A percentile compares a stretch with the other conserved stretches of the same genome.
phyloP scores from a whole-genome alignment of 2,329 filamentous ascomycete genomes.

The Hypoxylon sp. region DNA sequence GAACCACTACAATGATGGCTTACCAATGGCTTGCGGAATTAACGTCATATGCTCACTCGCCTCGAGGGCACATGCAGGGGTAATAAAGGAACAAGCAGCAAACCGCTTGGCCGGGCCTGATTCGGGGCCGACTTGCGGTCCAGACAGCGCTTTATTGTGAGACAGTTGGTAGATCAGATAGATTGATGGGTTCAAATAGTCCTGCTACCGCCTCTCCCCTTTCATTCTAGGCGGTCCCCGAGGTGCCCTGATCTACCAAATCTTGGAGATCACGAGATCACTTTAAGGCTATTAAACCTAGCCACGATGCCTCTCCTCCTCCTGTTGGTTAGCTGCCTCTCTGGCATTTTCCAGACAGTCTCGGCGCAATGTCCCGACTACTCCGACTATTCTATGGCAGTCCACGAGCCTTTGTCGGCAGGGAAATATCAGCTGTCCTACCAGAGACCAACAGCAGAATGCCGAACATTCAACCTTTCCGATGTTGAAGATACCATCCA shows the following conservation, averaged over 20 bases:
- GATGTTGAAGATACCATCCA: conserved; percentile 81
- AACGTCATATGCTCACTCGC: conserved; percentile 39
- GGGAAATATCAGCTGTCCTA: conserved; percentile 82
- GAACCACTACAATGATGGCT: conserved; percentile 24
- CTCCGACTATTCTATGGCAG: conserved; percentile 66
- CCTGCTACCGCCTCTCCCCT: conserved; percentile 28
- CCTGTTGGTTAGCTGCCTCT: conserved; percentile 25
- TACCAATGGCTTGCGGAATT: conserved; percentile 9
- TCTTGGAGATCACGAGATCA: conserved; percentile 17
- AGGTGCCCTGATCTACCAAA: conserved; percentile 13
- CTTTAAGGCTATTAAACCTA: conserved; percentile 21
- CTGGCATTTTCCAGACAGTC: conserved; percentile 14
- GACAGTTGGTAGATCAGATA: conserved; percentile 21
- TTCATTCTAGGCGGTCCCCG: conserved; percentile 19
- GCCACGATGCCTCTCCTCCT: conserved; percentile 29
- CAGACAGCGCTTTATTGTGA: conserved; percentile 22
- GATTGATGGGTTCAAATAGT: conserved; percentile 35
- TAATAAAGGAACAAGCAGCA: conserved; percentile 29
- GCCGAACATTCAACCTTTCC: conserved; percentile 83
- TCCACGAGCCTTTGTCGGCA: conserved; percentile 78
- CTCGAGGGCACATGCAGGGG: conserved; percentile 33
- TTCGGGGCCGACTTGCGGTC: conserved; percentile 32
- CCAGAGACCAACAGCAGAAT: conserved; percentile 80
- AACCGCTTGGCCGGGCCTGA: conserved; percentile 26
- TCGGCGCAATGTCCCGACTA: conserved; percentile 71